Evolutionary conservation across 305 asterid species (phyloP).

Genomic region (Fraxinus floribunda): DNA sequence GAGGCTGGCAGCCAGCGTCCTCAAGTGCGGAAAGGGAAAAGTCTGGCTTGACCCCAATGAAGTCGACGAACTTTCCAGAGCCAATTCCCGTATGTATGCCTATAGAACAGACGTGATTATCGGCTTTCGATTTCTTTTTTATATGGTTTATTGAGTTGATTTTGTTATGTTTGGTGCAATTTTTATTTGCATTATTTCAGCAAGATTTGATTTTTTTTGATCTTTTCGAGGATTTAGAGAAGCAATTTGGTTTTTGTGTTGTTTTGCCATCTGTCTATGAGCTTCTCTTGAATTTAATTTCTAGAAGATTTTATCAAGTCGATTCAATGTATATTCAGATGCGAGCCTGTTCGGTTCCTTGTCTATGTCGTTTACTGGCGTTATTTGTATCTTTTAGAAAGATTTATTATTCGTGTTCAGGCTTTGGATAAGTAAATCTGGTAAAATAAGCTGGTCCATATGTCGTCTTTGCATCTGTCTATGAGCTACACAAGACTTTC

Average conservation of each 20-base stretch:
- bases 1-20: constrained; percentile 55
- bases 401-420: background rate
- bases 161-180: background rate
- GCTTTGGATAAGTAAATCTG: background rate
- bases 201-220: background rate
- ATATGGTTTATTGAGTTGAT: background rate
- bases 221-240: background rate
- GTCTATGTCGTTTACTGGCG: background rate
- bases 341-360: background rate
- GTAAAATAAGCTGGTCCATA: background rate
- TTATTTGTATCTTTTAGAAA: background rate
- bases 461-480: background rate
- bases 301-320: background rate
- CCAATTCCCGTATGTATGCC: constrained; percentile 46
- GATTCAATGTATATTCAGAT: background rate
- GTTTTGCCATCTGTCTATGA: background rate
- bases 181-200: background rate
- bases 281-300: background rate
- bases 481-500: background rate
- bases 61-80: constrained; percentile 47
- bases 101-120: background rate
- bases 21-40: constrained; percentile 50
- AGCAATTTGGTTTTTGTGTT: background rate
- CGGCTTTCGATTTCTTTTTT: background rate
- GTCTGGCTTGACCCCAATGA: constrained; percentile 64